Evolutionary conservation across 108 stramenopile genomes (phyloP), one percentile per base, ranked within the genome.

Genomic region (Fragilaria crotonensis): DNA sequence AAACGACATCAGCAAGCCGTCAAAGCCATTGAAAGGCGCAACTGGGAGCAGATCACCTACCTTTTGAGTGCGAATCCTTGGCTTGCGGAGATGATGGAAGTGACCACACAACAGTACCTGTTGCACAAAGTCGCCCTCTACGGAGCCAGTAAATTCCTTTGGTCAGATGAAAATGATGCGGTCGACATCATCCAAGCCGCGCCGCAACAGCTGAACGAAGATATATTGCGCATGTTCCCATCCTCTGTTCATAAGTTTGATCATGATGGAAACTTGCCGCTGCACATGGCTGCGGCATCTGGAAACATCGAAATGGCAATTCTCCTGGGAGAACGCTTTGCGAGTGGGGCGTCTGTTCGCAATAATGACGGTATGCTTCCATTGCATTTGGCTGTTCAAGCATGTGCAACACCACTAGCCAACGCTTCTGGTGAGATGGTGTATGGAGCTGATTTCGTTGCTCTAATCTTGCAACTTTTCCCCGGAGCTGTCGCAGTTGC

Each of bases 281-380:
- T 93, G 27, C 91, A 93, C 54, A 77, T 89, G 67, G 87, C 87
- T 25, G 73, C 83, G 27, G 82, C 81, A 23, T 74, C 87, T 30
- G 81, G 81, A 5, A 89, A 89, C 67, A 30, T 85, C 23, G 41
- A 68, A 19, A 87, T 93, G 91, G 82, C 86, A 33, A 44, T 64
- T 27, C 69, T 85, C 56, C 83, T 93, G 32, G 84, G 81, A 31
- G 70, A 78, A 46, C 59, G 64, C 36, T 93, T 93, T 45, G 59
- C 81, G 25, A 73, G 80, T 45, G 91, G 87, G 30, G 91, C 91
- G 21, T 87, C 87, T 29, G 87, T 93, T 47, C 74, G 86, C 60
- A 93, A 93, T 49, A 81, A 93, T 53, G 83, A 93, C 32, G 91
- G 91, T 17, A 72, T 87, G 66, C 73, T 93, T 18, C 87, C 91